Conservation (phyloP, 805 yeast species). For the Danielia oregonensis region DNA sequence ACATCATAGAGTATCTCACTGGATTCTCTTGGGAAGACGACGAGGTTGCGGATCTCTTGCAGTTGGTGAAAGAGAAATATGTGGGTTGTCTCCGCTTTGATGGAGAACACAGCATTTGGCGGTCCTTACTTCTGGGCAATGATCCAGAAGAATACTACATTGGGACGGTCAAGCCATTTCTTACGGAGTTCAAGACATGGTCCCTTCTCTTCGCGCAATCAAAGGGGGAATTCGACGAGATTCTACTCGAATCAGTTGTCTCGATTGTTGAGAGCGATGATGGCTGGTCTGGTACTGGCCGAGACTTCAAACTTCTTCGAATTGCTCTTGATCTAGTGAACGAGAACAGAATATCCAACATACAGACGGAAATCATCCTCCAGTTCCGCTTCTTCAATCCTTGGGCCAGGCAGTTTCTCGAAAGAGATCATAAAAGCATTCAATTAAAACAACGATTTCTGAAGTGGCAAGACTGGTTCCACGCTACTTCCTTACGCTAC, state of each 20-base stretch:
- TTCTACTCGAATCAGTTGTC: not conserved
- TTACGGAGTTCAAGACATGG: conserved; percentile 4
- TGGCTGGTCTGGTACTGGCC: not conserved
- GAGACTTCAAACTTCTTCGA: not conserved
- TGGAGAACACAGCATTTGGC: not conserved
- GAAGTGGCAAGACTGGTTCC: conserved; percentile 20
- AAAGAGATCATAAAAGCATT: conserved; percentile 8
- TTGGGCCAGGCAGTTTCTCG: conserved; percentile 18
- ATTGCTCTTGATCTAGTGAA: not conserved
- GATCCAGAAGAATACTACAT: not conserved
- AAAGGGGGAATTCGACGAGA: not conserved
- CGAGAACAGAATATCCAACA: conserved; percentile 1
- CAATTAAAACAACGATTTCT: conserved; percentile 19
- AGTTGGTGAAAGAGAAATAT: conserved; percentile 4
- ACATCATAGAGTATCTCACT: conserved; percentile 6
- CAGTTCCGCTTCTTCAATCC: conserved; percentile 38
- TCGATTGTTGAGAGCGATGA: not conserved
- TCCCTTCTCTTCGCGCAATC: not conserved
- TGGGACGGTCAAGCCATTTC: not conserved
- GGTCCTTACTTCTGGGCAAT: conserved; percentile 1
- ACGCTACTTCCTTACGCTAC: not conserved
- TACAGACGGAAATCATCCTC: conserved; percentile 20
- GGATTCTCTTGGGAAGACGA: conserved; percentile 8
- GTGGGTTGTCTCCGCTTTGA: not conserved
- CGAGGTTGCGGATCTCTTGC: conserved; percentile 3